Evolutionary conservation across 495 filamentous ascomycete species (phyloP).

Genomic region (Barbatosphaeria neglecta): DNA sequence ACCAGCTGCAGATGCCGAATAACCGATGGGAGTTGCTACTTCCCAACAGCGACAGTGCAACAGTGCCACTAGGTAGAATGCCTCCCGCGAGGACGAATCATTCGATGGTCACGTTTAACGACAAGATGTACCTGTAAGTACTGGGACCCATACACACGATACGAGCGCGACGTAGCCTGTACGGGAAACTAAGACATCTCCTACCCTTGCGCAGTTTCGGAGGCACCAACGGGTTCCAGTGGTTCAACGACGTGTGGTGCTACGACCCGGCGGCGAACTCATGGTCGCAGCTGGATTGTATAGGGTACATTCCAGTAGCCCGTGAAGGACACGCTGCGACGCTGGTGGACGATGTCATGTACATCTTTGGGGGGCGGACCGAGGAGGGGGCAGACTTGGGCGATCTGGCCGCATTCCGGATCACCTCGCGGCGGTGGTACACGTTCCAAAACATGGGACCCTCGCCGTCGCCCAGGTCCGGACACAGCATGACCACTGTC

Average conservation of each 20-base stretch:
- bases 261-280: conserved; percentile 73
- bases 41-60: conserved; percentile 59
- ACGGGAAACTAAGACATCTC: conserved; percentile 11
- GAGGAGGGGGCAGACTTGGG: conserved; percentile 86
- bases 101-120: conserved; percentile 79
- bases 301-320: conserved; percentile 87
- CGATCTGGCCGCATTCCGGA: conserved; percentile 90
- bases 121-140: conserved; percentile 85
- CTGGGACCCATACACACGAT: background rate
- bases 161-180: background rate
- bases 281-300: conserved; percentile 87
- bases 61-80: conserved; percentile 49
- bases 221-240: conserved; percentile 83
- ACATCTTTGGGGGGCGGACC: conserved; percentile 95
- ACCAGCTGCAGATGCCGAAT: conserved; percentile 73
- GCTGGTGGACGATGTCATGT: conserved; percentile 95
- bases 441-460: conserved; percentile 99
- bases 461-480: conserved; percentile 83
- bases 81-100: conserved; percentile 96
- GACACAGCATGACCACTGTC: conserved; percentile 94
- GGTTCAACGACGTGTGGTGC: conserved; percentile 99
- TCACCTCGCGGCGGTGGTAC: conserved; percentile 87
- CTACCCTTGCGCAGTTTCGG: conserved; percentile 75
- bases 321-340: conserved; percentile 92
- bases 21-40: conserved; percentile 92